Percentiles rank a stretch among this genome's conserved stretches.
These are phyloP conservation scores for Yamadazyma sp. DNA, from an alignment of 1,139 yeast species.

Conservation along the genomic window DNA sequence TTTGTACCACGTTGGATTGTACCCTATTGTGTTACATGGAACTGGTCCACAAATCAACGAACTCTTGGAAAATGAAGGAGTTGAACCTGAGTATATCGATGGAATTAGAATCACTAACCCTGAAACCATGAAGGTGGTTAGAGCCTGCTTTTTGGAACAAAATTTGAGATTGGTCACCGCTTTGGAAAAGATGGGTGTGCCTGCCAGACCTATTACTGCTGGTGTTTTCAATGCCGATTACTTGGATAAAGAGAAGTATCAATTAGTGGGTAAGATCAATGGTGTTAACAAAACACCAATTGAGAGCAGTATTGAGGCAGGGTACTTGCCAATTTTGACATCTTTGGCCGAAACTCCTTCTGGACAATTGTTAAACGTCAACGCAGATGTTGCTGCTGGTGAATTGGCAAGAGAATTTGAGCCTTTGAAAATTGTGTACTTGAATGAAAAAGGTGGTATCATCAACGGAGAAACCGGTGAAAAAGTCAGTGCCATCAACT, in stretches of 20 bases:
- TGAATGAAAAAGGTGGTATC: slow-evolving; percentile 97
- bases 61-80: slow-evolving; percentile 87
- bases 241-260: slow-evolving; percentile 85
- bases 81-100: slow-evolving; percentile 93
- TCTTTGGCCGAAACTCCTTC: slow-evolving; percentile 95
- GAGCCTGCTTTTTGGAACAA: slow-evolving; percentile 92
- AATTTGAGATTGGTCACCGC: slow-evolving; percentile 94
- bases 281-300: slow-evolving; percentile 87
- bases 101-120: slow-evolving; percentile 97
- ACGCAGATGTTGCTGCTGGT: slow-evolving; percentile 99
- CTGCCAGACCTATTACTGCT: slow-evolving; percentile 97
- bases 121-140: slow-evolving; percentile 92
- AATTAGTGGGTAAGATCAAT: slow-evolving; percentile 86
- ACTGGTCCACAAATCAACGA: slow-evolving; percentile 99
- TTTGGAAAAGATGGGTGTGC: slow-evolving; percentile 92
- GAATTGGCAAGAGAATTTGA: slow-evolving; percentile 95
- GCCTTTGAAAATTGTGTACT: slow-evolving; percentile 92
- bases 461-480: slow-evolving; percentile 91
- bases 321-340: slow-evolving; percentile 93
- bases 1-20: slow-evolving; percentile 93
- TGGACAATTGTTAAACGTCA: slow-evolving; percentile 94
- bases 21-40: slow-evolving; percentile 95
- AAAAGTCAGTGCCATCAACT: slow-evolving; percentile 82
- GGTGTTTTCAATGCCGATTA: slow-evolving; percentile 96
- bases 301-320: slow-evolving; percentile 94